A percentile compares a stretch with the other conserved stretches of the same genome.
phyloP scores from a whole-genome alignment of 495 filamentous ascomycete species.

The Aspergillus funiculosus region DNA sequence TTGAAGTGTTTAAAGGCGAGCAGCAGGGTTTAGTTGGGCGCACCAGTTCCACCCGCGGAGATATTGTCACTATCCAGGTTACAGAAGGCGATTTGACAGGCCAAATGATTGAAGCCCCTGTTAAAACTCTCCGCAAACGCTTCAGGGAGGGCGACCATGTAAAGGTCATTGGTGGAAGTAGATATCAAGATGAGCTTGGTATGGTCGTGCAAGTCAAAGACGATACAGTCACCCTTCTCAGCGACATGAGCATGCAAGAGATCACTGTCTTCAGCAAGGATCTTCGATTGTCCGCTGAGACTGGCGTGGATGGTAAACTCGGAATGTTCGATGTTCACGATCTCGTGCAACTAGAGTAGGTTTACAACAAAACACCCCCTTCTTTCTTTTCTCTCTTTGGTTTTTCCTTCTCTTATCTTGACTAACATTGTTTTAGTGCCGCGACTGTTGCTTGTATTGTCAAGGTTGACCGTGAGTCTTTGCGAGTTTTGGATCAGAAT shows the following conservation, averaged over 20 bases:
- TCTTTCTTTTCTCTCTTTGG: background rate
- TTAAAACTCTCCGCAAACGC: slow-evolving; percentile 86
- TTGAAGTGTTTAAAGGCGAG: slow-evolving; percentile 94
- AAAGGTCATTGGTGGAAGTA: slow-evolving; percentile 94
- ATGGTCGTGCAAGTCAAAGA: slow-evolving; percentile 92
- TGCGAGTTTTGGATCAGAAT: slow-evolving; percentile 87
- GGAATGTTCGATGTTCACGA: slow-evolving; percentile 89
- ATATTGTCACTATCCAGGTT: slow-evolving; percentile 89
- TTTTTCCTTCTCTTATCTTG: background rate
- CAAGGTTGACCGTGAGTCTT: slow-evolving; percentile 89
- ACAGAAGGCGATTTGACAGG: slow-evolving; percentile 75
- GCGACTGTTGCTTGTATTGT: slow-evolving; percentile 87
- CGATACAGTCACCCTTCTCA: slow-evolving; percentile 85
- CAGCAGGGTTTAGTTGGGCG: slow-evolving; percentile 86
- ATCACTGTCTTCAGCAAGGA: slow-evolving; percentile 99
- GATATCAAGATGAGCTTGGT: slow-evolving; percentile 87
- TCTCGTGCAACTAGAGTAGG: slow-evolving; percentile 86
- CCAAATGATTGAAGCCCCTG: slow-evolving; percentile 83
- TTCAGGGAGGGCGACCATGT: slow-evolving; percentile 96
- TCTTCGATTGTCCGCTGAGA: slow-evolving; percentile 83
- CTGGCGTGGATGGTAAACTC: slow-evolving; percentile 69
- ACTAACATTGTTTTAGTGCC: slow-evolving; percentile 47
- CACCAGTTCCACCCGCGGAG: slow-evolving; percentile 77
- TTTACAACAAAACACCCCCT: slow-evolving; percentile 5
- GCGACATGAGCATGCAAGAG: slow-evolving; percentile 83